phyloP scores from a whole-genome alignment of 345 rosid species.

The Euphorbia lathyris region DNA sequence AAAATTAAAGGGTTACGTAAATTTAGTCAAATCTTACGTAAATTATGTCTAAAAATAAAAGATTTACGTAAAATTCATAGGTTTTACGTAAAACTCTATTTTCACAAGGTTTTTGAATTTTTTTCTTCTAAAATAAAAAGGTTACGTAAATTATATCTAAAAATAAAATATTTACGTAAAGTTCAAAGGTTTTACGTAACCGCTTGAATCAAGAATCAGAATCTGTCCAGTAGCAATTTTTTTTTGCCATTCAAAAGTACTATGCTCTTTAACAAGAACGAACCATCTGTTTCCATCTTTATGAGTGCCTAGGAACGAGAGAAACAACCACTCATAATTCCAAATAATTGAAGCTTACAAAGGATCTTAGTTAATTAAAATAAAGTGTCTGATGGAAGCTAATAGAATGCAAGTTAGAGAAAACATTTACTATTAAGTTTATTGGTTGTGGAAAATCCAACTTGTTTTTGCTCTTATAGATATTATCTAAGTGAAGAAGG shows the following conservation, averaged over 20 bases:
- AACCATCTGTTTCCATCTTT: slow-evolving; percentile 58
- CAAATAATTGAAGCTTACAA: neutral
- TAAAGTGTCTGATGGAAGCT: slow-evolving; percentile 2
- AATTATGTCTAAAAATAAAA: too few species aligned
- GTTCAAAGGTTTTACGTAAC: too few species aligned
- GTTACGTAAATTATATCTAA: too few species aligned
- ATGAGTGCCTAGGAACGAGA: slow-evolving; percentile 52
- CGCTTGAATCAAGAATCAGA: slow-evolving; percentile 37
- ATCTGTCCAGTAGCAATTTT: slow-evolving; percentile 41
- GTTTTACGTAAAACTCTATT: too few species aligned
- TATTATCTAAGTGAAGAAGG: neutral
- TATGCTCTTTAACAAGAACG: slow-evolving; percentile 47
- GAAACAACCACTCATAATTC: slow-evolving; percentile 10
- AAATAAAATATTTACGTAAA: too few species aligned
- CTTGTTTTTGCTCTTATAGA: neutral
- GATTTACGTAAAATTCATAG: too few species aligned
- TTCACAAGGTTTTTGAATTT: too few species aligned
- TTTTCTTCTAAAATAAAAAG: too few species aligned
- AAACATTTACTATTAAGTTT: neutral
- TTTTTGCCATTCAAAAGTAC: slow-evolving; percentile 57
- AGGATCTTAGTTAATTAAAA: slow-evolving; percentile 7
- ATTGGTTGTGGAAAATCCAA: neutral
- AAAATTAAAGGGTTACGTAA: too few species aligned
- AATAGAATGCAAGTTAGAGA: neutral
- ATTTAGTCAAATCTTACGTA: too few species aligned